Evolutionary conservation across 1,284 basidiomycete genomes (phyloP), one percentile per base, ranked within the genome.

Genomic region (Thecaphora thlaspeos): DNA sequence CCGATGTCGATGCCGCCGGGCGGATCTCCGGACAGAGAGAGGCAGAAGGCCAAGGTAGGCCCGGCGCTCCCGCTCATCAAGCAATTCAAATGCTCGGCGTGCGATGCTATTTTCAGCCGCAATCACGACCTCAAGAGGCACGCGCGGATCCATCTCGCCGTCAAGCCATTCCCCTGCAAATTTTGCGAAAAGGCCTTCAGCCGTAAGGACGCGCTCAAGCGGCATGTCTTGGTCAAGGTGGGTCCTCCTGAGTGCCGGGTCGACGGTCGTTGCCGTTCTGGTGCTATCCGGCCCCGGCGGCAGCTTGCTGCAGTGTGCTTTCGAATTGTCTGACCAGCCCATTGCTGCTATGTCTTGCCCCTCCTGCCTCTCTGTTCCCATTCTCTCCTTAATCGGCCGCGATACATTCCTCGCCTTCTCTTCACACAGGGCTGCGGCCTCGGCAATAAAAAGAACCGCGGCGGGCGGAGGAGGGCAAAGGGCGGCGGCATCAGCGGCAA

Each of bases 101-200:
- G 72, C 42, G 57, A 61, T 14, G 63, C 72, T 18, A 61, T 68
- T 40, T 75, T 75, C 39, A 67, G 62, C 38, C 68, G 72, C 12
- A 75, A 75, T 41, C 72, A 75, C 43, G 72, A 75, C 42, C 57
- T 75, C 32, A 73, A 73, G 48, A 55, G 73, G 34, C 73, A 75
- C 43, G 49, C 67, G 3, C 64, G 73, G n/a, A 73, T 73, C 34
- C 73, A 75, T 41, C 45, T 75, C 42, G 71, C 70, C 10, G 66
- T 68, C 51, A 71, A 73, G 59, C 73, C 70, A 4, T 73, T 67
- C 40, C 58, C 66, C 0, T 73, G 70, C 43, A 47, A 45, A 22
- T 68, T 56, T 42, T 73, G 70, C 48, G 66, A 62, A 41, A 73
- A 73, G 50, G 60, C 59, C 23, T 73, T 73, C 52, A 71, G 68